Base-by-base conservation (phyloP, 768 basidiomycete species). In the Rhodotorula paludigena region DNA sequence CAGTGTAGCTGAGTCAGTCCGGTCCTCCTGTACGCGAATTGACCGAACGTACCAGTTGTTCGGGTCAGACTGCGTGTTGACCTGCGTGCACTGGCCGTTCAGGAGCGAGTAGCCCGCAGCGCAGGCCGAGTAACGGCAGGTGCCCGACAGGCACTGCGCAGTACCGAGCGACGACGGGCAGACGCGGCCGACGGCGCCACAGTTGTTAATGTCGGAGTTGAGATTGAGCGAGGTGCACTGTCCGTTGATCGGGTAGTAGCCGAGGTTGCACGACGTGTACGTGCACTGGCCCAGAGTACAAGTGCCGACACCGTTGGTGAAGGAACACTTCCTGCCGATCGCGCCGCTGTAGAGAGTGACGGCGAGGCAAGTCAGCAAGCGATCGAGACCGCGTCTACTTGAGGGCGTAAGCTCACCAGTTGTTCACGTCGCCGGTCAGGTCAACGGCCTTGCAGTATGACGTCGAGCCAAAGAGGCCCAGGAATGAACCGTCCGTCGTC, bases 211-310 rank as follows among this genome's bases (percentile, higher is more conserved):
- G 45, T 71, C 69, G 21, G 39, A 28, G n/a, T 59, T 57, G 4
- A 60, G 41, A 60, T 69, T 62, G 25, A 64, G 54, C n/a, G 63
- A 60, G 8, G 63, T 61, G 59, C 68, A 69, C 15, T 30, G 21
- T 30, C 59, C 59, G 60, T 62, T 62, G 38, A 71, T 44, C 57
- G 63, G 66, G 64, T 66, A 66, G 64, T 60, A 71, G 5, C 70
- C 70, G 0, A 36, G 11, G 58, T 57, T 66, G 62, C 70, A 71
- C 41, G 48, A 38, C 16, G 65, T 47, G 55, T 61, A 51, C 5
- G 59, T 55, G 65, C 70, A 71, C 7, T 36, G 35, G 28, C 70
- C 63, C 30, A 28, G 35, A 3, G 47, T 25, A 47, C 69, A 70
- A 41, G 38, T 51, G 32, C 64, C 64, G 20, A 39, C 23, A 6